Base-by-base conservation (phyloP, 2,329 filamentous ascomycete genomes). In the Nigrospora oryzae region DNA sequence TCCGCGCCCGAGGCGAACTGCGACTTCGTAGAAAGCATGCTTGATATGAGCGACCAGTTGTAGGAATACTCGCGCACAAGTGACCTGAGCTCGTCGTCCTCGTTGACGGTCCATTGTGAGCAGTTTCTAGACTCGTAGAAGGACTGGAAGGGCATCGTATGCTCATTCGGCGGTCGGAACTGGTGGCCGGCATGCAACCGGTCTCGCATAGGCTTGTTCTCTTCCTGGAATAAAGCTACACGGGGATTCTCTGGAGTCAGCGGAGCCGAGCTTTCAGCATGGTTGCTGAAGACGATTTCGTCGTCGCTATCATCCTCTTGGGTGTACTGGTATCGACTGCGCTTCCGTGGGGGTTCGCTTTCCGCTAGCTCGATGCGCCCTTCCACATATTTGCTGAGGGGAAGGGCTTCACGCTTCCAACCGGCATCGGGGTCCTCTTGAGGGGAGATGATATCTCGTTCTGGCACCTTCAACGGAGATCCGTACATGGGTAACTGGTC, bases 21-120 rank as follows among this genome's bases (percentile, higher is more conserved):
- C 0, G 89, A 94, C 43, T 80, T 81, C 14, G 84, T 76, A 2
- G 81, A 76, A 43, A 97, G 70, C 48, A 91, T 83, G 54, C 80
- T 86, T 1, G 90, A 87, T 44, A 97, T 95, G 5, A 98, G 73
- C 3, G 89, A 94, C 93, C 93, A 98, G 56, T 98, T 98, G 69
- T 96, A 97, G 0, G 89, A 89, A 58, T 93, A 95, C 51, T 97
- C 89, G 54, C 89, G 86, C 15, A 96, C 93, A 36, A 95, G 73
- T 38, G 75, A 77, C 44, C 87, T 83, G 7, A 98, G 72, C 63
- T 95, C 89, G 55, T 97, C 90, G 53, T 98, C 93, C 61, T 98
- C 93, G 3, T 84, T 74, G 59, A 81, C 77, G 0, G 89, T 88
- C 93, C 93, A 98, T 58, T 96, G 89, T 3, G 93, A 97, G 2